Evolutionary conservation across 192 early-diverging fungal genomes (phyloP).

Genomic region (Rhizoclosmatium sp.): DNA sequence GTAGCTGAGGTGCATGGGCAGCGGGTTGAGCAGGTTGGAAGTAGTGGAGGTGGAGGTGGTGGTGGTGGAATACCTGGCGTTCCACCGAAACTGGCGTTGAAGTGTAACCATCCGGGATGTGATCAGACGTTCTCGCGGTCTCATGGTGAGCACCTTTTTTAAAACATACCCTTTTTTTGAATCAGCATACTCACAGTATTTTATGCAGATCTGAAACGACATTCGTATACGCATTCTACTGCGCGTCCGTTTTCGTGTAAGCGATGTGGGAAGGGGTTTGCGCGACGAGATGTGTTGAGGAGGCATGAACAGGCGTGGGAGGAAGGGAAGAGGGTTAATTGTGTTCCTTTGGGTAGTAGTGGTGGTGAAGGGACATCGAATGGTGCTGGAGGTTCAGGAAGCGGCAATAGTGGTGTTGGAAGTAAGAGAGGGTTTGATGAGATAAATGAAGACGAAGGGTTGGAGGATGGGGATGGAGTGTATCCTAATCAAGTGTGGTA

Average conservation of each 20-base stretch:
- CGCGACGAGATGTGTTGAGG: conserved; percentile 52
- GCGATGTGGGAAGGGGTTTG: conserved; percentile 60
- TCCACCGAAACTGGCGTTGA: background rate
- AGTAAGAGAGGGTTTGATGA: background rate
- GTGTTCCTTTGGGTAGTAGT: conserved; percentile 28
- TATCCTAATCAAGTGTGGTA: too few relatives aligned
- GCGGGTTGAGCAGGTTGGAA: background rate
- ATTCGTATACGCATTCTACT: conserved; percentile 60
- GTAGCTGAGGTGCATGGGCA: too few relatives aligned
- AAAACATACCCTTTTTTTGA: background rate
- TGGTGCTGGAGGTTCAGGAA: background rate
- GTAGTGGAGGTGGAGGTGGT: background rate
- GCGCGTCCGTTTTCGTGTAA: conserved; percentile 56
- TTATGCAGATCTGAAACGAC: conserved; percentile 57
- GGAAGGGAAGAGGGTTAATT: conserved; percentile 64
- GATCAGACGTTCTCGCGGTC: conserved; percentile 37
- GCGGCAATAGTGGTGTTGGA: background rate
- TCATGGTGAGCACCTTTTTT: conserved; percentile 19
- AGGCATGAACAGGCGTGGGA: conserved; percentile 57
- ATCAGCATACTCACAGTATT: background rate
- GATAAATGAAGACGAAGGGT: background rate
- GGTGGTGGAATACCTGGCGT: background rate
- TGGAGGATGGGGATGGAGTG: too few relatives aligned
- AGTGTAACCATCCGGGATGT: conserved; percentile 8
- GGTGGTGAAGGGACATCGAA: conserved; percentile 16